Base-by-base conservation (phyloP, 2,329 filamentous ascomycete species). In the Hirsutella minnesotensis region DNA sequence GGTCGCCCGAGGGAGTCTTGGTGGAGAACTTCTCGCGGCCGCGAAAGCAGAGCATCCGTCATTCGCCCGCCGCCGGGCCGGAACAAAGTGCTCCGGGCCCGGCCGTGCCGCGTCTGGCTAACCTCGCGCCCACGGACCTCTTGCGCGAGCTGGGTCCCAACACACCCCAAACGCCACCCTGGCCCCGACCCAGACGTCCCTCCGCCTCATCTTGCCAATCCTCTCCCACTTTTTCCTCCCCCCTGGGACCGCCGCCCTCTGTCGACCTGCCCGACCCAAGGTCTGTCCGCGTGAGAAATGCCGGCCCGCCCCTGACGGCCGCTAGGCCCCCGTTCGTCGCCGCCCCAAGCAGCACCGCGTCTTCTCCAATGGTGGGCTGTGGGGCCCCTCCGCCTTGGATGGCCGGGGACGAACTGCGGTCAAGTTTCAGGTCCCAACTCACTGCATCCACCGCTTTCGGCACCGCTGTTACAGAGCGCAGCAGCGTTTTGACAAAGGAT, bases 401-500 rank as follows among this genome's bases (percentile, higher is more conserved):
- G 47, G 62, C 63, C 45, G 67, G 64, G 43, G 72, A 75, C 44
- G 72, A 75, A 55, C 60, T 69, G 27, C 67, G 74, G 30, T 72
- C 70, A 0, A 78, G 73, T 58, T 73, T 69, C 52, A 70, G 73
- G 43, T 77, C 75, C 13, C 73, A 77, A 47, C 58, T 71, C 41
- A 73, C 73, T 16, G 58, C 66, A 30, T 77, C 73, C 3, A 73
- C 73, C 5, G 64, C 66, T 21, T 72, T 72, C 27, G 88, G 82
- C 20, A 75, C 72, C 3, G 51, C 61, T 5, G 78, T 81, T n/a
- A 94, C 86, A 1, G 86, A 90, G 56, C 75, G 86, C 47, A 94
- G 86, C 59, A 95, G 88, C 56, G 72, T 92, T 40, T 60, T 82
- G 49, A 92, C 87, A 3, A 87, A 85, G 52, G 77, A 79, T 46